Evolutionary conservation across 129 eudicot genomes (phyloP).

Genomic region (Chrysanthemum makinoi): DNA sequence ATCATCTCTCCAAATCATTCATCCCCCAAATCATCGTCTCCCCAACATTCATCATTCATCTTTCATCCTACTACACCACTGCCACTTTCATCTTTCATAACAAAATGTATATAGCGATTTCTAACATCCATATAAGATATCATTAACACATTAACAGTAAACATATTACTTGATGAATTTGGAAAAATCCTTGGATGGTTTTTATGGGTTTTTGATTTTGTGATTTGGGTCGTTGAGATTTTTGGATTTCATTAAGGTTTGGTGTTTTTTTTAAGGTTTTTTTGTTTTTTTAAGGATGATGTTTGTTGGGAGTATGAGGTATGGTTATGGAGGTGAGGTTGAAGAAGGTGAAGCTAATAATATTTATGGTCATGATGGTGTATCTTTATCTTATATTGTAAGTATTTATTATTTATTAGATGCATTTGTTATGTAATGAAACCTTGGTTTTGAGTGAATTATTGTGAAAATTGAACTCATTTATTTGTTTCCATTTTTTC

Average conservation of each 20-base stretch:
- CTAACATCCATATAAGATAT: too few relatives aligned
- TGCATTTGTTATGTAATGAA: slow-evolving; percentile 11
- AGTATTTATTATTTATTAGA: slow-evolving; percentile 22
- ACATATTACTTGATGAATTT: slow-evolving; percentile 14
- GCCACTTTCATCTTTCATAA: too few relatives aligned
- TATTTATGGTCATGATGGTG: slow-evolving; percentile 42
- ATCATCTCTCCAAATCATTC: too few relatives aligned
- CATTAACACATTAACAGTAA: too few relatives aligned
- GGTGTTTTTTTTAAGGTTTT: slow-evolving; percentile 12
- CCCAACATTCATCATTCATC: too few relatives aligned
- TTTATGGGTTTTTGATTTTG: slow-evolving; percentile 42
- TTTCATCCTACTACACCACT: too few relatives aligned
- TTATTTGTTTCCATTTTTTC: not conserved
- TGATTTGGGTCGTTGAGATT: slow-evolving; percentile 41
- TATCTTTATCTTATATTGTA: slow-evolving; percentile 65
- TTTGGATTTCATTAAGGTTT: slow-evolving; percentile 21
- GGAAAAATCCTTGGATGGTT: slow-evolving; percentile 29
- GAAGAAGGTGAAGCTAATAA: slow-evolving; percentile 89
- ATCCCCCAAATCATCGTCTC: too few relatives aligned
- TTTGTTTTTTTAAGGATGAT: slow-evolving; percentile 48
- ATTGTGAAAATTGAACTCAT: not conserved
- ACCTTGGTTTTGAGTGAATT: not conserved
- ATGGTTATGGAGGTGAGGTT: slow-evolving; percentile 53
- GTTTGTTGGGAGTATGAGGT: slow-evolving; percentile 63
- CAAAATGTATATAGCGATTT: too few relatives aligned